These are phyloP conservation scores for Globisporangium nodosum DNA, from an alignment of 352 stramenopile genomes.

Conservation along the genomic window DNA sequence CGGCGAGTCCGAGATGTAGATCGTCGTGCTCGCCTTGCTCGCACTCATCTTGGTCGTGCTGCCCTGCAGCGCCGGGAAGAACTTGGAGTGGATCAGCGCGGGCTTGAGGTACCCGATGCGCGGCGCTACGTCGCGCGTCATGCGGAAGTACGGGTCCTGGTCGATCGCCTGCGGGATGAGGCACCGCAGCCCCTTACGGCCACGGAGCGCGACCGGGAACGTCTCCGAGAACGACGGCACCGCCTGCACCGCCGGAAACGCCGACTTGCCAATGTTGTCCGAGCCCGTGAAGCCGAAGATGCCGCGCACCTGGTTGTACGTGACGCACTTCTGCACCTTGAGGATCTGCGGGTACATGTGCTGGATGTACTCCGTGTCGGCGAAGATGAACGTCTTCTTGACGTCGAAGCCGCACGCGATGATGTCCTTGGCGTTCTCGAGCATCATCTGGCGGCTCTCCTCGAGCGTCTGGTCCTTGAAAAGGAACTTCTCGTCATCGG, in stretches of 20 bases:
- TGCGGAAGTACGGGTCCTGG: constrained; percentile 98
- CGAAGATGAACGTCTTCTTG: constrained; percentile 99
- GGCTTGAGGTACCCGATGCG: constrained; percentile 96
- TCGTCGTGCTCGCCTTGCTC: constrained; percentile 94
- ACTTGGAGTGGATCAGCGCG: constrained; percentile 99
- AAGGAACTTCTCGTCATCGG: constrained; percentile 99
- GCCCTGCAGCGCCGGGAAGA: constrained; percentile 98
- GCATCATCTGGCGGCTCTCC: constrained; percentile 90
- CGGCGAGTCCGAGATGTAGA: constrained; percentile 98
- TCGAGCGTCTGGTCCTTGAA: constrained; percentile 96
- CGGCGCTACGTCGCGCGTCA: constrained; percentile 98
- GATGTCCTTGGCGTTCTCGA: constrained; percentile 99
- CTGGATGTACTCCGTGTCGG: constrained; percentile 98
- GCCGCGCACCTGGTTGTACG: constrained; percentile 95
- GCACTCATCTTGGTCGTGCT: constrained; percentile 98
- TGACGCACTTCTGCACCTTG: constrained; percentile 99
- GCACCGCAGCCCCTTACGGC: constrained; percentile 91
- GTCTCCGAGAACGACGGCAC: constrained; percentile 96
- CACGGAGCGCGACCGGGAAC: constrained; percentile 91
- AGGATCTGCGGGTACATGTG: constrained; percentile 99
- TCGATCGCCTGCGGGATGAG: constrained; percentile 99
- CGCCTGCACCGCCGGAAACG: constrained; percentile 98
- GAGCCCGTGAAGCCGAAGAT: constrained; percentile 99
- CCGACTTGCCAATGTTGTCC: constrained; percentile 98
- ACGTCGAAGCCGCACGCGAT: constrained; percentile 97